Percentiles rank a stretch among this genome's conserved stretches.
These are phyloP conservation scores for Sambucus nigra DNA, from an alignment of 129 eudicot genomes.

Conservation along the genomic window DNA sequence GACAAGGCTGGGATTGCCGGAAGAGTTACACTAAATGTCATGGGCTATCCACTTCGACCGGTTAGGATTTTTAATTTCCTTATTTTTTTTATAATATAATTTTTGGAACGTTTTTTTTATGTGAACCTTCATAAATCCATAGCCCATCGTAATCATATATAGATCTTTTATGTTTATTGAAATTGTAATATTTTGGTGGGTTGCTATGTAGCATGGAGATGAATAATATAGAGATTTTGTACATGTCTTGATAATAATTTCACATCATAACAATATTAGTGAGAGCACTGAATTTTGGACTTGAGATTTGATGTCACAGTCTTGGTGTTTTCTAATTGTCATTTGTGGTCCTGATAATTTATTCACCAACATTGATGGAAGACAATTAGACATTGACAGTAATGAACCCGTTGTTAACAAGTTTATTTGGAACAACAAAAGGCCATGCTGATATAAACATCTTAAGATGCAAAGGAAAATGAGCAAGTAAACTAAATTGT, in stretches of 20 bases:
- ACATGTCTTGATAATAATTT: no score
- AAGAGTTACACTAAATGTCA: conserved; percentile 59
- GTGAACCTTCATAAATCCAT: background rate
- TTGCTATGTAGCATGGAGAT: background rate
- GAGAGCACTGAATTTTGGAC: no score
- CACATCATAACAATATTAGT: no score
- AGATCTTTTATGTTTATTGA: background rate
- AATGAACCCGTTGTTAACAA: background rate
- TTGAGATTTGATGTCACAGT: background rate
- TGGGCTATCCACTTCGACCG: conserved; percentile 99
- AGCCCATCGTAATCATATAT: no score
- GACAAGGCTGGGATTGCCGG: conserved; percentile 92
- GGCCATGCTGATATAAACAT: background rate
- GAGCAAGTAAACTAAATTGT: no score
- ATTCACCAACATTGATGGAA: background rate
- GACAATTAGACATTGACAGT: no score
- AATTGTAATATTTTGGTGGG: background rate
- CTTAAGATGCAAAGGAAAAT: background rate
- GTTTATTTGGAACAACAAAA: background rate
- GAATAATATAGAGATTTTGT: background rate
- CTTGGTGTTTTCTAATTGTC: background rate
- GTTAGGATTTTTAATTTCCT: conserved; percentile 38
- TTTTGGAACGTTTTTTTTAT: background rate
- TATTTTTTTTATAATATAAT: conserved; percentile 1
- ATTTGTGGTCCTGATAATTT: background rate